phyloP scores from a whole-genome alignment of 352 stramenopile species.

The Globisporangium polare region DNA sequence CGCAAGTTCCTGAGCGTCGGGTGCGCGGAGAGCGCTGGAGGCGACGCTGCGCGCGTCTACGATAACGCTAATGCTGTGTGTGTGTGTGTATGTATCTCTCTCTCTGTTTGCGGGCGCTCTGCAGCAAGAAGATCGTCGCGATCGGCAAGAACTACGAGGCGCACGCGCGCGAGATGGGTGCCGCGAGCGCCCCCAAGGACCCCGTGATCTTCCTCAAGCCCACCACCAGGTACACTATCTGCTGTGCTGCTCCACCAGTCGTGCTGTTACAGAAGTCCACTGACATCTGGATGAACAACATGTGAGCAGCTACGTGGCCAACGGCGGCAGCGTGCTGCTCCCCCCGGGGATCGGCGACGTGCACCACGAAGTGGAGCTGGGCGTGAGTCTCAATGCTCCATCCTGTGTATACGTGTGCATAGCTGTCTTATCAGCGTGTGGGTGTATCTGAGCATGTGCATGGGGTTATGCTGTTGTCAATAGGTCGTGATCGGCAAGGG shows the following conservation, averaged over 20 bases:
- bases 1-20: slow-evolving; percentile 56
- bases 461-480: neutral
- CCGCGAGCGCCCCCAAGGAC: slow-evolving; percentile 50
- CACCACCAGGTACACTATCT: slow-evolving; percentile 37
- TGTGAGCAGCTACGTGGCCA: slow-evolving; percentile 44
- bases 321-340: slow-evolving; percentile 56
- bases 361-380: slow-evolving; percentile 84
- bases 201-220: slow-evolving; percentile 84
- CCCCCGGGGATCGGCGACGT: slow-evolving; percentile 68
- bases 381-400: slow-evolving; percentile 24
- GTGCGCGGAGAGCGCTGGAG: no score
- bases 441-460: neutral
- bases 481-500: slow-evolving; percentile 71
- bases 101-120: neutral
- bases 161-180: slow-evolving; percentile 78
- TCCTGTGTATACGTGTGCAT: neutral
- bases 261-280: neutral
- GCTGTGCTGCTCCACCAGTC: neutral
- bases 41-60: no score
- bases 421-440: neutral
- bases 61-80: neutral
- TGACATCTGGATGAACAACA: neutral
- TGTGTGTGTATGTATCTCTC: neutral
- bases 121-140: slow-evolving; percentile 77
- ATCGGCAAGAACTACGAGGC: slow-evolving; percentile 87